Conservation (phyloP, 768 basidiomycete species). For the Lactarius deliciosus region DNA sequence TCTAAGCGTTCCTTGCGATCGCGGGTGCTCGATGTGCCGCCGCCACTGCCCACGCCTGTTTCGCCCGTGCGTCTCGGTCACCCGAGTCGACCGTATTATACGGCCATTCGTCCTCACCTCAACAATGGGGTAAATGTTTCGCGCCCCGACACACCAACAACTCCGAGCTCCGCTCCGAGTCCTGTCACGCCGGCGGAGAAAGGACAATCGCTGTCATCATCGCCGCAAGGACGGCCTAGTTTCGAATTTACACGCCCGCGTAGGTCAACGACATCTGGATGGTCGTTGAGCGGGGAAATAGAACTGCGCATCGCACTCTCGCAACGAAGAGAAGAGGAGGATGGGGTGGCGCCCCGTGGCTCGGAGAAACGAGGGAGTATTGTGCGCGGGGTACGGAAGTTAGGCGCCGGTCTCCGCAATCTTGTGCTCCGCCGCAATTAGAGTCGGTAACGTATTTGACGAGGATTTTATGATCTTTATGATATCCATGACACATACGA, state of each 20-base stretch:
- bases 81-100: conserved; percentile 29
- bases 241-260: conserved; percentile 24
- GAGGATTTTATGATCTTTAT: not conserved
- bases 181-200: conserved; percentile 3
- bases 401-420: conserved; percentile 22
- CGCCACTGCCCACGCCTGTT: conserved; percentile 2
- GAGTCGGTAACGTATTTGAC: not conserved
- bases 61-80: conserved; percentile 24
- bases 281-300: conserved; percentile 29
- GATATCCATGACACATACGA: conserved; percentile 5
- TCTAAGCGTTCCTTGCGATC: conserved; percentile 25
- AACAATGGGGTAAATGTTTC: not conserved
- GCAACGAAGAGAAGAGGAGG: conserved; percentile 22
- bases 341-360: not conserved
- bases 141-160: conserved; percentile 10
- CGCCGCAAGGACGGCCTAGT: conserved; percentile 23
- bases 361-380: conserved; percentile 22
- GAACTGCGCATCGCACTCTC: conserved; percentile 29
- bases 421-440: conserved; percentile 20
- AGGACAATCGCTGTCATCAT: not conserved
- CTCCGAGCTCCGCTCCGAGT: conserved; percentile 5
- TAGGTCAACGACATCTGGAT: conserved; percentile 24
- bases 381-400: conserved; percentile 16
- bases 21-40: conserved; percentile 6
- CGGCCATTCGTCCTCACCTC: conserved; percentile 26